phyloP scores from a whole-genome alignment of 257 asterid species.

The Nicotiana undulata region DNA sequence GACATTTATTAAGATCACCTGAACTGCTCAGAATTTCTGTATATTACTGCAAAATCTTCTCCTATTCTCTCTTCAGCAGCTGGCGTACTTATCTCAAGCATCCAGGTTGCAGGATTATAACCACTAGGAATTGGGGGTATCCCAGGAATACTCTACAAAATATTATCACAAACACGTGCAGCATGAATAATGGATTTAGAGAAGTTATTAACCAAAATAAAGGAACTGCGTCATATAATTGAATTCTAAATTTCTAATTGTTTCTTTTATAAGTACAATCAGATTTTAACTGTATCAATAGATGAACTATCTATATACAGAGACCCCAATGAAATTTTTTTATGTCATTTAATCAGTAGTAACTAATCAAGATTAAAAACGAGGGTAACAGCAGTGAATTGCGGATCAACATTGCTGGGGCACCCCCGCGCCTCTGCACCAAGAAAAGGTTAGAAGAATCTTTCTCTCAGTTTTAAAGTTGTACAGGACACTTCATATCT shows the following conservation, averaged over 20 bases:
- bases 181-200: constrained; percentile 1
- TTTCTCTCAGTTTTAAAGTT: background rate
- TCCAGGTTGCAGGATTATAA: constrained; percentile 94
- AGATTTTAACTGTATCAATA: background rate
- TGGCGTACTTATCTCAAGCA: constrained; percentile 78
- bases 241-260: background rate
- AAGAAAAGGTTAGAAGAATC: background rate
- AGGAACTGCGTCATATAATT: background rate
- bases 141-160: constrained; percentile 45
- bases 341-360: background rate
- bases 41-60: constrained; percentile 54
- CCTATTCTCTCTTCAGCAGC: constrained; percentile 58
- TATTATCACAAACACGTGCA: background rate
- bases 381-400: background rate
- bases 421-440: background rate
- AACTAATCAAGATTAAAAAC: background rate
- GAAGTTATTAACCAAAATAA: background rate
- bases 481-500: background rate
- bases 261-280: background rate
- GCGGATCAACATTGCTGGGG: background rate
- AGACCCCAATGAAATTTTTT: background rate
- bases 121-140: constrained; percentile 53
- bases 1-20: constrained; percentile 29
- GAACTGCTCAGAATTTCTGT: constrained; percentile 52
- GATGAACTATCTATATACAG: background rate